These are phyloP conservation scores for Trifolium fragiferum DNA, from an alignment of 306 rosid genomes.

Conservation along the genomic window DNA sequence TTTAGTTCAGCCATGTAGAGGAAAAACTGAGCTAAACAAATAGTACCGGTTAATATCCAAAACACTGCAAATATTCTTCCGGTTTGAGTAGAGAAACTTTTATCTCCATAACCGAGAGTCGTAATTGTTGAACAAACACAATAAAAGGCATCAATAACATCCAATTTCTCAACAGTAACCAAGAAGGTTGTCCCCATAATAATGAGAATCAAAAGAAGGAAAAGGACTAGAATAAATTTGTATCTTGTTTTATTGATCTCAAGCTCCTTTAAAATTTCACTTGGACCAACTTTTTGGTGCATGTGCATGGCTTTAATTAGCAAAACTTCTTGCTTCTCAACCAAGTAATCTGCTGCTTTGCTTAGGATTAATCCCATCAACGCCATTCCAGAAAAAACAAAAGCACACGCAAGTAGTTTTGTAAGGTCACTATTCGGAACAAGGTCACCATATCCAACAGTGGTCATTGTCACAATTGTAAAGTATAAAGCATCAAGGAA, in stretches of 20 bases:
- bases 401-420: constrained; percentile 57
- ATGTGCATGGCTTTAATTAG: constrained; percentile 51
- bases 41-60: constrained; percentile 78
- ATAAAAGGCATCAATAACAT: constrained; percentile 47
- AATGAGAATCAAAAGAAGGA: constrained; percentile 43
- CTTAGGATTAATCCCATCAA: constrained; percentile 50
- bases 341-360: constrained; percentile 56
- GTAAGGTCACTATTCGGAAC: constrained; percentile 55
- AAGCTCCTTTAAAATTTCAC: constrained; percentile 48
- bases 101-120: constrained; percentile 71
- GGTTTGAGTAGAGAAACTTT: constrained; percentile 74
- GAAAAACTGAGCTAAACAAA: constrained; percentile 77
- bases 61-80: constrained; percentile 82
- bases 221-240: constrained; percentile 47
- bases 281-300: constrained; percentile 40
- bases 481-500: constrained; percentile 57
- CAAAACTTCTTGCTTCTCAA: constrained; percentile 58
- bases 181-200: constrained; percentile 45
- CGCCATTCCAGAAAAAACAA: constrained; percentile 63
- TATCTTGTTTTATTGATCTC: constrained; percentile 50
- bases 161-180: constrained; percentile 47
- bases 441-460: constrained; percentile 64
- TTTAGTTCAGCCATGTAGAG: constrained; percentile 75
- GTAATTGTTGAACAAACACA: constrained; percentile 61
- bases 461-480: constrained; percentile 60